Base-by-base conservation (phyloP, 2,329 filamentous ascomycete species). In the Fusarium buxicola region DNA sequence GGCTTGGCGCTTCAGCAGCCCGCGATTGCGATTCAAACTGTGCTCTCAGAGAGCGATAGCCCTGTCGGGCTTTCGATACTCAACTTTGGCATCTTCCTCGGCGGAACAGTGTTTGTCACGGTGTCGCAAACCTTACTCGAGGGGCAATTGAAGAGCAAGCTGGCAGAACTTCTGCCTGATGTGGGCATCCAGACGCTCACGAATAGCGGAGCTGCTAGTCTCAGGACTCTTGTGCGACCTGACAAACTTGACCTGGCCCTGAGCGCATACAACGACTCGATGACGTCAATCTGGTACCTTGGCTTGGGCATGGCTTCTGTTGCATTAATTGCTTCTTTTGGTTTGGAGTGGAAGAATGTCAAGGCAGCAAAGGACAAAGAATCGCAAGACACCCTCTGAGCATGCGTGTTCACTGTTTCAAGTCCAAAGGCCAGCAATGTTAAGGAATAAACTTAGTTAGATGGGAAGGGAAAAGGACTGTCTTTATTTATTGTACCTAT, bases 291-390 rank as follows among this genome's bases (percentile, higher is more conserved):
- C 1, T 63, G 58, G 58, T 63, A 59, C 31, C 39, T 58, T 5
- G 47, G 28, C 2, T 12, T 59, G 13, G 59, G 27, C 1, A 24
- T 63, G 30, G 43, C 21, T 8, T 52, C 24, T 11, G 28, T 47
- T 8, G 59, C 54, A 13, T 7, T 63, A 2, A 4, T 63, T 15
- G 15, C 44, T 0, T 55, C 54, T 0, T 55, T 49, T 5, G 58
- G 46, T 0, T 41, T 63, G 2, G 60, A 63, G 1, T 63, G 60
- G 59, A 63, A 47, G n/a, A 63, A 25, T 8, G 35, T 63, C 1
- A 58, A 63, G 18, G 32, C 31, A 4, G 9, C 16, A 0, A 47
- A 58, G 13, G 27, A 58, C 4, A 44, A 48, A 8, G 1, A 4
- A 5, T 5, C 35, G 0, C 8, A 16, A 6, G 25, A 4, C 1